Evolutionary conservation across 2,329 filamentous ascomycete genomes (phyloP), one percentile per base, ranked within the genome.

Genomic region (Bipolaris cookei): DNA sequence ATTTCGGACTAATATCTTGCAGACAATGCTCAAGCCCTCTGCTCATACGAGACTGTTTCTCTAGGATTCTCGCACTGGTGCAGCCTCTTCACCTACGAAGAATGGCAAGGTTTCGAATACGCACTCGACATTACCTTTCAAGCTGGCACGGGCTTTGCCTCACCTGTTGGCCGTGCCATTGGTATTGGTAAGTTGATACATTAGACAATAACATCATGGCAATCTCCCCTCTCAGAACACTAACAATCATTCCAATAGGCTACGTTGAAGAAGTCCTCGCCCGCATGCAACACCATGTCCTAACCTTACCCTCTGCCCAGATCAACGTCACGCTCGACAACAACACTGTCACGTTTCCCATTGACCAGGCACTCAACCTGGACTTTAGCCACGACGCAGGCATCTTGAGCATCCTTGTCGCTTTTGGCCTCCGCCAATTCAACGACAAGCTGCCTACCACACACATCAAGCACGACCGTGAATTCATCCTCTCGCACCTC

Each of bases 341-440:
- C 69, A 90, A 83, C 73, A 82, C 82, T 0, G 79, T 79, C 34
- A 92, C 89, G 0, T 93, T 93, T 72, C 90, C 90, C 0, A 77
- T 90, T 3, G 85, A 91, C 69, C 90, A 93, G 71, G 83, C 80
- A 20, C 80, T 93, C 14, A 91, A 92, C 73, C 84, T 92, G 47
- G 90, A 92, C 78, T 92, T 92, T 73, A 88, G 85, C 14, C 90
- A 93, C 73, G 90, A 93, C 75, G 89, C 88, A 30, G 90, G 90
- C 70, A 90, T 91, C 58, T 80, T 88, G 65, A 83, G 84, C 23
- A 84, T 92, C 62, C 78, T 92, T 3, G 86, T 88, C 0, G 90
- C 90, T 0, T 90, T 93, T 58, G 89, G 89, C 1, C 80, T 92
- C 44, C 85, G 78, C 2, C 90, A 92, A 68, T 92, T 93, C 68